These are phyloP conservation scores for Russula lepida DNA, from an alignment of 768 basidiomycete species.

Conservation along the genomic window DNA sequence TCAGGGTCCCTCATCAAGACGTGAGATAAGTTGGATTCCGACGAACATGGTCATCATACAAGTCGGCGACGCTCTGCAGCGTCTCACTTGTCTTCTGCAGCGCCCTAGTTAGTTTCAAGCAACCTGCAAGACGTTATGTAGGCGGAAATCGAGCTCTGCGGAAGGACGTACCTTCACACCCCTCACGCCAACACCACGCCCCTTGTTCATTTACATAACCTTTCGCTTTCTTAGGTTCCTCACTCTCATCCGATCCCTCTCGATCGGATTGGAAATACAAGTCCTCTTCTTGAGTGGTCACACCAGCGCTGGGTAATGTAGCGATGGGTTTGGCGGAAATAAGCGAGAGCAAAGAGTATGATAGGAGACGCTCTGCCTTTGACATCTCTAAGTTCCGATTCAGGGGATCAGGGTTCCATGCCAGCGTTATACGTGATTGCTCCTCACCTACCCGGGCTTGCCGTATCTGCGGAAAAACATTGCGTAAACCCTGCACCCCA, in stretches of 20 bases:
- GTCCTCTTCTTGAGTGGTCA: slow-evolving; percentile 14
- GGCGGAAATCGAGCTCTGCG: neutral
- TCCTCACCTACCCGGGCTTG: slow-evolving; percentile 58
- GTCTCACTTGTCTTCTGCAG: slow-evolving; percentile 69
- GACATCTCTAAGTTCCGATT: slow-evolving; percentile 54
- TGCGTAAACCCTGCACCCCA: slow-evolving; percentile 60
- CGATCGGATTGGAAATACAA: slow-evolving; percentile 40
- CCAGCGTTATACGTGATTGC: neutral
- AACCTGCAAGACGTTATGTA: slow-evolving; percentile 37
- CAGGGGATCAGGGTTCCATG: neutral
- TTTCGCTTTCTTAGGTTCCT: slow-evolving; percentile 31
- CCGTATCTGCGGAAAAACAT: slow-evolving; percentile 51
- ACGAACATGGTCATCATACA: slow-evolving; percentile 72
- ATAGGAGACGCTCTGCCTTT: slow-evolving; percentile 63
- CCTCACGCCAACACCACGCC: slow-evolving; percentile 84
- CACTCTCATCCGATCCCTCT: slow-evolving; percentile 28
- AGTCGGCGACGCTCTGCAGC: slow-evolving; percentile 63
- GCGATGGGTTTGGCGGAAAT: slow-evolving; percentile 61
- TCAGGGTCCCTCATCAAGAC: slow-evolving; percentile 8
- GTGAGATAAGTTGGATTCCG: neutral
- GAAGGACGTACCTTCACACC: slow-evolving; percentile 47
- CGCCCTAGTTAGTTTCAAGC: slow-evolving; percentile 69
- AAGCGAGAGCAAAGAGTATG: slow-evolving; percentile 64
- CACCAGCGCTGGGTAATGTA: slow-evolving; percentile 38
- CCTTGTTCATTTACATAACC: slow-evolving; percentile 62